Evolutionary conservation across 495 filamentous ascomycete species (phyloP).

Genomic region (Neurospora africana): DNA sequence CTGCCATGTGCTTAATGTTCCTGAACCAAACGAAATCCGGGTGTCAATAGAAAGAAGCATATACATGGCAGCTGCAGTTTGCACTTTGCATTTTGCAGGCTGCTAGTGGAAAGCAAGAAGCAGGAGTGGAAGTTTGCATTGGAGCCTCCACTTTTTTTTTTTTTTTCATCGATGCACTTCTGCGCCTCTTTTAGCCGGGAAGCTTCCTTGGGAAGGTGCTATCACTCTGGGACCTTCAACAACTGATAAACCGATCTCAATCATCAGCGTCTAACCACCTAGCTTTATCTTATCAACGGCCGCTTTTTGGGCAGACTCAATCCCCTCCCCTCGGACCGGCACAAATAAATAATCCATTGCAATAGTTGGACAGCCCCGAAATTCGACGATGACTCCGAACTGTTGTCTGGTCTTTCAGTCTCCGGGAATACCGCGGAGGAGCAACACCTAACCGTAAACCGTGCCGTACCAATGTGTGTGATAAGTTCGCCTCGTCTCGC

Average conservation of each 20-base stretch:
- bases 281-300: neutral
- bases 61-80: neutral
- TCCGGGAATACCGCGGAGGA: too few relatives aligned
- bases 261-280: neutral
- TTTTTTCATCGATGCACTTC: neutral
- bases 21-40: neutral
- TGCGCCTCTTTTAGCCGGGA: neutral
- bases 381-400: too few relatives aligned
- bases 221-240: too few relatives aligned
- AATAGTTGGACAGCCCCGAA: too few relatives aligned
- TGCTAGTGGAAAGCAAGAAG: neutral
- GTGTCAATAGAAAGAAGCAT: neutral
- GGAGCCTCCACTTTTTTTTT: too few relatives aligned
- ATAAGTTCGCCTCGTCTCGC: too few relatives aligned
- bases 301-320: too few relatives aligned
- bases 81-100: neutral
- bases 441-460: too few relatives aligned
- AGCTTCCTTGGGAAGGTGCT: neutral
- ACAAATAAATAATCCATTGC: too few relatives aligned
- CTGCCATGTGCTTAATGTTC: neutral
- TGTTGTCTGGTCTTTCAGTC: too few relatives aligned
- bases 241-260: neutral
- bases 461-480: too few relatives aligned
- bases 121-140: neutral
- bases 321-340: too few relatives aligned